Conservation (phyloP, 2,329 filamentous ascomycete genomes). For the Colletotrichum eremochloae region DNA sequence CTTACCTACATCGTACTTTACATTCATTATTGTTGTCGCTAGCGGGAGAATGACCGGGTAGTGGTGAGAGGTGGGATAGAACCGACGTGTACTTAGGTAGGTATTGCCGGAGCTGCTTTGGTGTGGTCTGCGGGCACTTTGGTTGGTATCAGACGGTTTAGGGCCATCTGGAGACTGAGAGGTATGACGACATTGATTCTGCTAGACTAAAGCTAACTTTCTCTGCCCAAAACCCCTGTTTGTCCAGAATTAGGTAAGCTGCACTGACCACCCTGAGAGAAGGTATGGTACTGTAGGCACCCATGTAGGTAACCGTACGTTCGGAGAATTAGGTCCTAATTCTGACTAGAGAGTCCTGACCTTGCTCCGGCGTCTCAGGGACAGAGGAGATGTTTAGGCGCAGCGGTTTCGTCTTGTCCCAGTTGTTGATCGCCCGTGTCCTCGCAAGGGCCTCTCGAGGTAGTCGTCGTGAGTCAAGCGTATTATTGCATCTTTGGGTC, state of each 20-base stretch:
- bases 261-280: not conserved
- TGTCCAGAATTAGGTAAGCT: not conserved
- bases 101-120: not conserved
- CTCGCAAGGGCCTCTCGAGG: not conserved
- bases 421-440: not conserved
- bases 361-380: not conserved
- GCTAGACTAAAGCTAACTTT: conserved; percentile 1
- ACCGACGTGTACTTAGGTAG: not conserved
- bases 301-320: too few species aligned
- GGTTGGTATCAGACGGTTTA: not conserved
- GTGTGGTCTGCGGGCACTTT: conserved; percentile 1
- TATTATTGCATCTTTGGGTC: not conserved
- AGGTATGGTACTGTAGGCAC: too few species aligned
- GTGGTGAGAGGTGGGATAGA: not conserved
- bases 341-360: not conserved
- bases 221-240: not conserved
- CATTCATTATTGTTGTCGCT: not conserved
- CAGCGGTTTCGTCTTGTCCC: conserved; percentile 14
- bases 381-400: not conserved
- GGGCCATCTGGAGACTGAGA: conserved; percentile 6
- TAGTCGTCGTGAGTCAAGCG: too few species aligned
- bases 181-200: conserved; percentile 38
- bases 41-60: not conserved
- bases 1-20: too few species aligned
- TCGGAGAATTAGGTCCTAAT: not conserved